Base-by-base conservation (phyloP, 108 stramenopile genomes). In the Conticribra guillardii region DNA sequence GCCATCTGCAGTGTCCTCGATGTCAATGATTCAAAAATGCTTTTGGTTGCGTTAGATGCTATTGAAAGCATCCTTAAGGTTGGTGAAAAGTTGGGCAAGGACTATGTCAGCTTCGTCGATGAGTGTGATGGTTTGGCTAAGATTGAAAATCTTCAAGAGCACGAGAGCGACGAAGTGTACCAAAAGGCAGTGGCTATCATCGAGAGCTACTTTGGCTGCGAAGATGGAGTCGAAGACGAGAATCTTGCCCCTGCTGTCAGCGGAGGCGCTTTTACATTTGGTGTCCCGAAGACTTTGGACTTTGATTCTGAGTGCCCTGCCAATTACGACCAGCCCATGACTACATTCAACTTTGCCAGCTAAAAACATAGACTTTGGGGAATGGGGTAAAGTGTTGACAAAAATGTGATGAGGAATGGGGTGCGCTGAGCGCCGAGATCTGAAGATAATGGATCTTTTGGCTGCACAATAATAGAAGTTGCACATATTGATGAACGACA, bases 141-240 rank as follows among this genome's bases (percentile, higher is more conserved):
- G n/a, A 46, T 95, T n/a, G 94, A 96, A 68, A 28, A 55, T 22
- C 88, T 97, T 0, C 93, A 96, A 63, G 82, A 91, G 55, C 95
- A 96, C 74, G 78, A 84, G 30, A 89, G 77, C 57, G 82, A 89
- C 24, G 81, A 69, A 7, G 71, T 97, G 2, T 96, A 95, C 81
- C 60, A 89, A 49, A 92, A 91, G 68, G 81, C 77, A 4, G 54
- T 87, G 23, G n/a, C 63, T 19, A 82, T 97, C 54, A 86, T 96
- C 61, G 96, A 97, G 49, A 80, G 74, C 1, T 95, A 81, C 67
- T 92, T 91, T 61, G 90, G 89, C 24, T 70, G 48, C 27, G 91
- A 86, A 14, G 90, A 90, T 28, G 90, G 83, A 32, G 49, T 45
- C 27, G 86, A 82, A 45, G 91, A 92, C 53, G 88, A 89, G 61